Conservation (phyloP, 495 filamentous ascomycete species). For the Physcia stellaris region DNA sequence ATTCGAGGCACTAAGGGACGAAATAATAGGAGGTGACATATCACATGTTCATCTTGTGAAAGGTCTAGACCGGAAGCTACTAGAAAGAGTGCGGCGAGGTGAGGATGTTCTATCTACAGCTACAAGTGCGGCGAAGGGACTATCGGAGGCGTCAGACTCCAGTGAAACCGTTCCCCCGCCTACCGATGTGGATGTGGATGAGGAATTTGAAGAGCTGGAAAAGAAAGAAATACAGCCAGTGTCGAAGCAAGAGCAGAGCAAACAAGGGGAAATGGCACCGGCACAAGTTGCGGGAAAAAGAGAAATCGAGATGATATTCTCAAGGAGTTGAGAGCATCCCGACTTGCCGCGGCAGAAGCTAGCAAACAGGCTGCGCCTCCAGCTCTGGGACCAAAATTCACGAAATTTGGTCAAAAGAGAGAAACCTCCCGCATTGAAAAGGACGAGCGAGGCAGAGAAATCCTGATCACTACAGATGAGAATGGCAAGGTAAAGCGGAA, state of each 20-base stretch:
- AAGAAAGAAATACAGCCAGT: constrained; percentile 46
- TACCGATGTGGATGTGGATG: constrained; percentile 48
- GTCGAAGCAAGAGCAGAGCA: constrained; percentile 41
- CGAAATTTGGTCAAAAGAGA: constrained; percentile 52
- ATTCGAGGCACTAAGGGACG: constrained; percentile 55
- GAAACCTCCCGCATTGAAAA: constrained; percentile 61
- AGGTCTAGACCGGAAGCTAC: constrained; percentile 71
- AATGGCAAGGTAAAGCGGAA: constrained; percentile 84
- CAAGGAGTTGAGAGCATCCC: constrained; percentile 62
- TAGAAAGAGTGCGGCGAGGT: constrained; percentile 58
- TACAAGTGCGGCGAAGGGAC: constrained; percentile 12
- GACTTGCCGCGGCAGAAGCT: constrained; percentile 42
- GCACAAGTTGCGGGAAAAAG: constrained; percentile 48
- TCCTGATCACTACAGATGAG: constrained; percentile 74
- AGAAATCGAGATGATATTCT: constrained; percentile 73
- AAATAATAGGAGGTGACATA: constrained; percentile 75
- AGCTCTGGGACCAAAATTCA: constrained; percentile 62
- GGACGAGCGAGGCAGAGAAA: constrained; percentile 63
- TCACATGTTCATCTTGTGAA: constrained; percentile 76
- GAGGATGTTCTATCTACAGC: constrained; percentile 48
- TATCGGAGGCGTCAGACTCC: constrained; percentile 14
- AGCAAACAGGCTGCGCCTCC: constrained; percentile 35
- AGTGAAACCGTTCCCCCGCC: constrained; percentile 11
- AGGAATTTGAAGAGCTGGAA: constrained; percentile 63
- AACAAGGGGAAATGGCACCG: constrained; percentile 65